phyloP scores from a whole-genome alignment of 2,329 filamentous ascomycete species.

The Aspergillus pseudotamarii region DNA sequence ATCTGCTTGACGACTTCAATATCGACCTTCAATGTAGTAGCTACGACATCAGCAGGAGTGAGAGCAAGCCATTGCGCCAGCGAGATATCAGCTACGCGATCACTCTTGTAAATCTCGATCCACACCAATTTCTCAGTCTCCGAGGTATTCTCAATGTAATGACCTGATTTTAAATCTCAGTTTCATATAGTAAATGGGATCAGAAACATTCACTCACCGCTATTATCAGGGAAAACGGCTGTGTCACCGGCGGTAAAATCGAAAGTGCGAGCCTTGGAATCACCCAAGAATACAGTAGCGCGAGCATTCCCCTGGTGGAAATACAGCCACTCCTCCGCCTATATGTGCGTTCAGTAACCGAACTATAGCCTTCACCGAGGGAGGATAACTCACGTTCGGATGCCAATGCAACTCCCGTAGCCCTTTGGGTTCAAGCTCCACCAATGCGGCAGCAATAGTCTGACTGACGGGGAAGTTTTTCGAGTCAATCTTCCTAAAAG shows the following conservation, averaged over 20 bases:
- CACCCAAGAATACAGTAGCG: conserved; percentile 68
- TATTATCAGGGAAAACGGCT: conserved; percentile 63
- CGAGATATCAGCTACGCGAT: conserved; percentile 67
- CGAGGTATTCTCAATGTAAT: conserved; percentile 71
- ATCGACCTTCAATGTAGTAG: conserved; percentile 13
- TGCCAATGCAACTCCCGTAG: conserved; percentile 72
- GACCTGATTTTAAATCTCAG: conserved; percentile 48
- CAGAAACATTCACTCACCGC: not conserved
- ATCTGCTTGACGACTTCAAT: conserved; percentile 15
- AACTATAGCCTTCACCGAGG: not conserved
- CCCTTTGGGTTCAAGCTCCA: conserved; percentile 64
- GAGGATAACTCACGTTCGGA: conserved; percentile 57
- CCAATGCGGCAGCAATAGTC: conserved; percentile 67
- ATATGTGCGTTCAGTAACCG: not conserved
- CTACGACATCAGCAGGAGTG: conserved; percentile 50
- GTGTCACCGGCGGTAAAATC: conserved; percentile 70
- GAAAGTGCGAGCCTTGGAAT: conserved; percentile 64
- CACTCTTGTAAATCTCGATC: conserved; percentile 71
- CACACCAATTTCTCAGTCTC: conserved; percentile 63
- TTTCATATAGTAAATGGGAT: not conserved
- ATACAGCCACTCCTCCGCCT: conserved; percentile 73
- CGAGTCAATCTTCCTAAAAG: conserved; percentile 66
- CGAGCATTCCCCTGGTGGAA: conserved; percentile 65
- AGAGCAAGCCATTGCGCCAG: conserved; percentile 71
- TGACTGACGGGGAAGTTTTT: conserved; percentile 68